These are phyloP conservation scores for Tricladium varicosporioides DNA, from an alignment of 2,329 filamentous ascomycete species.

Conservation along the genomic window DNA sequence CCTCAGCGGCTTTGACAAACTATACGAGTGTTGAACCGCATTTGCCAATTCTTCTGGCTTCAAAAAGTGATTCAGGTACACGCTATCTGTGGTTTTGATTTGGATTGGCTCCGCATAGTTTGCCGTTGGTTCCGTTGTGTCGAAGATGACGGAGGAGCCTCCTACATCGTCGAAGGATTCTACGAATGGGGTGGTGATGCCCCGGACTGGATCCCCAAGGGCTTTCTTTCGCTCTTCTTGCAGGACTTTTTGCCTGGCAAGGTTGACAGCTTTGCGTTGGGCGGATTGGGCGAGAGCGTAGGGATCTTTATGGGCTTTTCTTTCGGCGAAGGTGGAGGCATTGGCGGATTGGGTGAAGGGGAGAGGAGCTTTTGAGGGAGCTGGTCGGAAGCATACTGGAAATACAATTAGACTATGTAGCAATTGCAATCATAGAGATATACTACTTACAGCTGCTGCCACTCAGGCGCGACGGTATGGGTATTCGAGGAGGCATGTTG, in stretches of 20 bases:
- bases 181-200: slow-evolving; percentile 77
- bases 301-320: slow-evolving; percentile 71
- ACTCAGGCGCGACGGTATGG: slow-evolving; percentile 57
- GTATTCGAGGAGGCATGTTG: slow-evolving; percentile 66
- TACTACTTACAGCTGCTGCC: slow-evolving; percentile 55
- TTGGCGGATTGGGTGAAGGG: slow-evolving; percentile 64
- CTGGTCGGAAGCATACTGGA: slow-evolving; percentile 60
- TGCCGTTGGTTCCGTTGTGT: slow-evolving; percentile 30
- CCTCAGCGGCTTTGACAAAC: slow-evolving; percentile 59
- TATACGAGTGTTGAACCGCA: slow-evolving; percentile 65
- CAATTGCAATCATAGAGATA: neutral
- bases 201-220: slow-evolving; percentile 77
- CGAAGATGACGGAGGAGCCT: slow-evolving; percentile 17
- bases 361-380: slow-evolving; percentile 47
- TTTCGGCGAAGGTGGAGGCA: slow-evolving; percentile 56
- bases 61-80: slow-evolving; percentile 75
- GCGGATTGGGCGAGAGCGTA: slow-evolving; percentile 79
- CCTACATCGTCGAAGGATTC: slow-evolving; percentile 70
- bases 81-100: slow-evolving; percentile 44
- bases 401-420: slow-evolving; percentile 14
- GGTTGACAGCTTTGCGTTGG: slow-evolving; percentile 80
- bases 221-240: slow-evolving; percentile 59
- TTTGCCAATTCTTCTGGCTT: slow-evolving; percentile 63
- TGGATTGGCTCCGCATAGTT: slow-evolving; percentile 44
- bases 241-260: slow-evolving; percentile 71